A percentile compares a stretch with the other conserved stretches of the same genome.
These are phyloP conservation scores for Neocallimastix lanati DNA, from an alignment of 192 early-diverging fungal species.

Conservation along the genomic window DNA sequence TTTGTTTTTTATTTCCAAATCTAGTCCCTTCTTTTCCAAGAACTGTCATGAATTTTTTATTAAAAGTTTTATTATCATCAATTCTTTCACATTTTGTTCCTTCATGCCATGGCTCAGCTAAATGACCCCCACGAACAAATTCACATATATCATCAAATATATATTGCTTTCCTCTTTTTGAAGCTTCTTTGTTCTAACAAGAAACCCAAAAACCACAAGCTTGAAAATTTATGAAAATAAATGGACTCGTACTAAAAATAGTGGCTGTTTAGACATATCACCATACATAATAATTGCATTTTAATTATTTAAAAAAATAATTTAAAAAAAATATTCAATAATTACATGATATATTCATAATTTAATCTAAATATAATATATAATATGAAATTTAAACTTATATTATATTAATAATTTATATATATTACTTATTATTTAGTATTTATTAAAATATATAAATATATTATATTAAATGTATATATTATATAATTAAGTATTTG, in stretches of 20 bases:
- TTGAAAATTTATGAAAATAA: slow-evolving; percentile 68
- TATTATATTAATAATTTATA: too few relatives aligned
- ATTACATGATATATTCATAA: too few relatives aligned
- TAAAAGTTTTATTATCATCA: not conserved
- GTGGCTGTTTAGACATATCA: slow-evolving; percentile 74
- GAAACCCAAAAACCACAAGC: slow-evolving; percentile 81
- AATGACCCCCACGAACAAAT: slow-evolving; percentile 1
- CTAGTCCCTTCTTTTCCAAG: not conserved
- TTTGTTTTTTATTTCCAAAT: not conserved
- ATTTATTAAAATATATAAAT: too few relatives aligned
- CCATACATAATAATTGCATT: slow-evolving; percentile 64
- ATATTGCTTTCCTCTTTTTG: slow-evolving; percentile 12
- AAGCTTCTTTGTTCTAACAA: slow-evolving; percentile 48
- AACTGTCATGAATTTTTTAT: not conserved
- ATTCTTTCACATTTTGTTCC: not conserved
- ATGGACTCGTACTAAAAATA: slow-evolving; percentile 61
- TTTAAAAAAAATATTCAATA: too few relatives aligned
- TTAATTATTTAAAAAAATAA: too few relatives aligned
- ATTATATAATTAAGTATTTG: too few relatives aligned
- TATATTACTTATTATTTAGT: too few relatives aligned
- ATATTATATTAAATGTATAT: too few relatives aligned
- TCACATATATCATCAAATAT: slow-evolving; percentile 40
- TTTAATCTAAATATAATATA: too few relatives aligned
- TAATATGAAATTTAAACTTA: too few relatives aligned
- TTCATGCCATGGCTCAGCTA: not conserved